Base-by-base conservation (phyloP, 192 early-diverging fungal genomes). In the Gryganskiella cystojenkinii region DNA sequence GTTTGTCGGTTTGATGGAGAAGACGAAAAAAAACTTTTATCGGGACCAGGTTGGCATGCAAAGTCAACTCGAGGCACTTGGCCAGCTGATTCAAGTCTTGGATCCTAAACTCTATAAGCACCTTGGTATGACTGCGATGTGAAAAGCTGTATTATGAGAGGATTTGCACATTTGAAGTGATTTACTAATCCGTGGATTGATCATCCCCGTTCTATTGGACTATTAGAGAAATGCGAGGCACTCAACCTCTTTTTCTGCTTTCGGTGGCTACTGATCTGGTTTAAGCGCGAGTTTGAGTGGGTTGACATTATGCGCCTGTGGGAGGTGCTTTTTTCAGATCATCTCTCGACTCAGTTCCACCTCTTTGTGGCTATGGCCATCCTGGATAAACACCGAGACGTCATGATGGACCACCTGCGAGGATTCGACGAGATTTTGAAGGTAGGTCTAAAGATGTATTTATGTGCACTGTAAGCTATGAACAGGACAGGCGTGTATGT, bases 231-330 rank as follows among this genome's bases (percentile, higher is more conserved):
- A 35, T 90, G 88, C 58, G 96, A 98, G 40, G 90, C 93, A 2
- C 83, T 89, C 57, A 97, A 99, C 80, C 85, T 99, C 65, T 99
- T 99, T 71, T 96, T 92, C 79, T 98, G 96, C 81, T 99, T 98
- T 86, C 92, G 98, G 35, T 99, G 97, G 97, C 83, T 99, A 20
- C 72, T 99, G 40, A 90, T 99, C 31, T 93, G 93, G 84, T 99
- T 97, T 79, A 99, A 99, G 80, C 90, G 98, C 49, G 98, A 99
- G 80, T 98, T 99, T 64, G 81, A 87, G 62, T 98, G 95, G 86
- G 85, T 90, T 4, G 92, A 98, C 42, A 84, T 93, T 20, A 78
- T 94, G 79, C 64, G 81, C 34, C 72, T 99, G 22, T 99, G 98
- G 98, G 97, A 99, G 73, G 92, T 94, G 9, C 71, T 94, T 22